phyloP scores from a whole-genome alignment of 2,329 filamentous ascomycete species.

The Drechslerella coelobrocha region DNA sequence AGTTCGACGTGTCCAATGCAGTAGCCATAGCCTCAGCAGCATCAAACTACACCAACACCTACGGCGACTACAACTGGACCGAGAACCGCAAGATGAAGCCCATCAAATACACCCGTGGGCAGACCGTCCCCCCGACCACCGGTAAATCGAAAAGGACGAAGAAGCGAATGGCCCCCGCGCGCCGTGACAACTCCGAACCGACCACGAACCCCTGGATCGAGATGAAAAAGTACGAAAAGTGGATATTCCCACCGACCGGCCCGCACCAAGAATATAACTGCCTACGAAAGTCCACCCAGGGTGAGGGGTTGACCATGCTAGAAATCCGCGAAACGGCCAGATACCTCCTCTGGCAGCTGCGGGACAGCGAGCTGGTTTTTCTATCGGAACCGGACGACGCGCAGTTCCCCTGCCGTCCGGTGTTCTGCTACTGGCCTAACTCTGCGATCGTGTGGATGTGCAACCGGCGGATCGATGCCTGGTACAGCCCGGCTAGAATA shows the following conservation, averaged over 20 bases:
- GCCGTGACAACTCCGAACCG: neutral
- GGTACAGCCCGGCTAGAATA: slow-evolving; percentile 5
- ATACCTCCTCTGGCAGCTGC: slow-evolving; percentile 38
- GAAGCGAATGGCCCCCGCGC: neutral
- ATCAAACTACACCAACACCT: neutral
- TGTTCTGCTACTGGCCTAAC: slow-evolving; percentile 27
- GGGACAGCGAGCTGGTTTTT: slow-evolving; percentile 14
- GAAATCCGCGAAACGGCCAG: slow-evolving; percentile 10
- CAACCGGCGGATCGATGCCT: slow-evolving; percentile 8
- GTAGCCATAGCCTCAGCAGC: neutral
- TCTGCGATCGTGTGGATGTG: slow-evolving; percentile 18
- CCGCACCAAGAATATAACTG: slow-evolving; percentile 12
- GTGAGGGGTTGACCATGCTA: neutral
- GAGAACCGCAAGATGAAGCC: neutral
- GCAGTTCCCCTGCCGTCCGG: slow-evolving; percentile 15
- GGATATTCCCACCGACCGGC: slow-evolving; percentile 9
- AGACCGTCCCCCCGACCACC: neutral
- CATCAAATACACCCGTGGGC: neutral
- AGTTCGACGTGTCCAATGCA: neutral
- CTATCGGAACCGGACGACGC: slow-evolving; percentile 5
- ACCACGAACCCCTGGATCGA: neutral
- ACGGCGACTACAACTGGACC: neutral
- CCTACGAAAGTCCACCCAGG: neutral
- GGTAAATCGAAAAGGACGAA: neutral
- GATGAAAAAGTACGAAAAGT: neutral